A percentile compares a stretch with the other conserved stretches of the same genome.
These are phyloP conservation scores for Raddia guianensis DNA, from an alignment of 176 grass and related monocot species.

Conservation along the genomic window DNA sequence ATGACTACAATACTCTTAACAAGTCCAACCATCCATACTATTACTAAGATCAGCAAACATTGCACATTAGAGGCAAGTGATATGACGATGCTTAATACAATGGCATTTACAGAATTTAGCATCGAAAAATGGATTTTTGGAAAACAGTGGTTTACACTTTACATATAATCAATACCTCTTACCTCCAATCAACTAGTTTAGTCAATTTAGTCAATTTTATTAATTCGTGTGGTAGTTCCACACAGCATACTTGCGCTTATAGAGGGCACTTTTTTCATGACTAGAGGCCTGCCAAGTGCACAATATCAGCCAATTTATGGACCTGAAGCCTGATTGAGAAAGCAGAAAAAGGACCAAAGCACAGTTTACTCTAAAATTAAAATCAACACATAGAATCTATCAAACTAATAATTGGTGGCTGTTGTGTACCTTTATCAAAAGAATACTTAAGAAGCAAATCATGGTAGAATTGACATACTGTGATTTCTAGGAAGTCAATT, in stretches of 20 bases:
- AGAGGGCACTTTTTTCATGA: neutral
- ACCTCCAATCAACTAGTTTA: neutral
- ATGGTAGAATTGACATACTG: neutral
- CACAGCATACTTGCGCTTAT: neutral
- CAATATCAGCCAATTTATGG: neutral
- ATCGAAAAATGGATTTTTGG: too few relatives aligned
- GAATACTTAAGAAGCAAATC: neutral
- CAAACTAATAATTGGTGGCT: neutral
- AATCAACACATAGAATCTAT: too few relatives aligned
- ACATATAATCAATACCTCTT: neutral
- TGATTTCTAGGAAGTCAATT: neutral
- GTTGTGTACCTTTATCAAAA: slow-evolving; percentile 10
- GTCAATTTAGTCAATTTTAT: neutral
- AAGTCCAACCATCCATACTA: too few relatives aligned
- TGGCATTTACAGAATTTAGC: too few relatives aligned
- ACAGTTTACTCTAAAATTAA: neutral
- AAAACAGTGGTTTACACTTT: neutral
- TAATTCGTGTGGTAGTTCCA: neutral
- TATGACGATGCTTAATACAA: too few relatives aligned
- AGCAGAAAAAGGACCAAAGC: neutral
- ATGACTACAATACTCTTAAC: too few relatives aligned
- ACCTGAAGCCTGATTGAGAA: neutral
- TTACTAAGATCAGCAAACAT: too few relatives aligned
- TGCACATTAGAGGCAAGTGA: too few relatives aligned
- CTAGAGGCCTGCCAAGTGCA: neutral